Conservation (phyloP, 495 filamentous ascomycete species). For the Pseudoneurospora amorphoporcata region DNA sequence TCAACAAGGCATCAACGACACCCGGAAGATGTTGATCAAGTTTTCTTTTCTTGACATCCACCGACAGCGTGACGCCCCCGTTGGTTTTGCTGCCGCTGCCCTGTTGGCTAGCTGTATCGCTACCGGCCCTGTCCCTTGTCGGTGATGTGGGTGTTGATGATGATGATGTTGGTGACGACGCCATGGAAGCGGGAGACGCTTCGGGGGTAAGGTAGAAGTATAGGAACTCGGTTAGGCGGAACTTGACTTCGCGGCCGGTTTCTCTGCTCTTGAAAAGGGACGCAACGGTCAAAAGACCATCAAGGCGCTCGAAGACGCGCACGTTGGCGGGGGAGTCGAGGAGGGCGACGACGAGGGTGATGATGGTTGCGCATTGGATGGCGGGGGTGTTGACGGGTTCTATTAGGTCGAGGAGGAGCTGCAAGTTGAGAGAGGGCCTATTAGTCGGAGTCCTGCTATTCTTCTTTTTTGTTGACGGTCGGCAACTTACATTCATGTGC, state of each 20-base stretch:
- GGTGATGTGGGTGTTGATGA: constrained; percentile 21
- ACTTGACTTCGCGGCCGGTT: constrained; percentile 78
- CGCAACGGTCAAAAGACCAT: constrained; percentile 87
- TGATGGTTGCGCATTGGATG: constrained; percentile 79
- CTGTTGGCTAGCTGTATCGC: constrained; percentile 10
- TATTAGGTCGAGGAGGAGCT: constrained; percentile 86
- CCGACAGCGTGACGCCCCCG: constrained; percentile 46
- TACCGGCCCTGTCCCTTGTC: constrained; percentile 27
- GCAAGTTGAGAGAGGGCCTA: neutral
- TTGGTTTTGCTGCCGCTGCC: constrained; percentile 5
- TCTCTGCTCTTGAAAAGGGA: constrained; percentile 79
- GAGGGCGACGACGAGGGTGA: constrained; percentile 81
- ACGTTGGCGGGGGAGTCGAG: constrained; percentile 76
- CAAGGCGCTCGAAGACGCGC: constrained; percentile 83
- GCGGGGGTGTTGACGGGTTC: constrained; percentile 85
- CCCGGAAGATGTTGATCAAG: constrained; percentile 66
- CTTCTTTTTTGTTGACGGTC: neutral
- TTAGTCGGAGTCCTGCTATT: neutral
- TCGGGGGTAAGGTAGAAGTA: constrained; percentile 99
- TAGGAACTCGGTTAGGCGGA: constrained; percentile 87
- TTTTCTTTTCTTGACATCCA: constrained; percentile 78
- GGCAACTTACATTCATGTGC: constrained; percentile 74
- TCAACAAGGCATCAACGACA: constrained; percentile 85
- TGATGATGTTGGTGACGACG: constrained; percentile 15
- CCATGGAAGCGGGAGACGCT: constrained; percentile 45